Conservation (phyloP, 495 filamentous ascomycete genomes). For the Neurospora tetrasperma region DNA sequence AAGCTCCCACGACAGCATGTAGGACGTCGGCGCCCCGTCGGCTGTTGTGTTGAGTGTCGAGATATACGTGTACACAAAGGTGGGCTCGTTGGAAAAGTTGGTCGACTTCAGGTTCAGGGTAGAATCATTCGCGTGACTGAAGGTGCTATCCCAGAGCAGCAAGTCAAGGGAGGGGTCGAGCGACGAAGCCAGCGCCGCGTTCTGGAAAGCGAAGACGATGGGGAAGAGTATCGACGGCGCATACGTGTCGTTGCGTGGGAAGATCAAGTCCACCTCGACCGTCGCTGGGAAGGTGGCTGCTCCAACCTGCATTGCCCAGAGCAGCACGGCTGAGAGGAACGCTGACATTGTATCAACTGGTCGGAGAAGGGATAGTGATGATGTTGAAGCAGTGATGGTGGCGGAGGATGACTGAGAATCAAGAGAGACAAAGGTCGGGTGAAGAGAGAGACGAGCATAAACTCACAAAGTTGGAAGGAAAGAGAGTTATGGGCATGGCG, state of each 20-base stretch:
- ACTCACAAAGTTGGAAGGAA: neutral
- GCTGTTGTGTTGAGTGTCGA: conserved; percentile 8
- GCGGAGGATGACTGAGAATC: neutral
- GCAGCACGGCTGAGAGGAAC: neutral
- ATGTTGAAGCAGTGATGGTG: neutral
- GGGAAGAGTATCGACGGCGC: conserved; percentile 24
- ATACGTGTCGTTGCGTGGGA: conserved; percentile 34
- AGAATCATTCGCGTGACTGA: conserved; percentile 4
- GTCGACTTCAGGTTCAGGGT: conserved; percentile 1
- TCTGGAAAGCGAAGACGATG: conserved; percentile 32
- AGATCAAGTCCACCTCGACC: conserved; percentile 28
- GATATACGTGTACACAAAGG: conserved; percentile 8
- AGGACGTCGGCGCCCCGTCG: neutral
- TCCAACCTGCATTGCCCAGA: neutral
- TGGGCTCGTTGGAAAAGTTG: conserved; percentile 16
- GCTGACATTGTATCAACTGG: neutral
- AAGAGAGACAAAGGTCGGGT: neutral
- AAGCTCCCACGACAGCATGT: conserved; percentile 14
- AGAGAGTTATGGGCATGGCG: neutral
- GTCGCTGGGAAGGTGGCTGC: neutral
- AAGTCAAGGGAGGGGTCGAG: conserved; percentile 9
- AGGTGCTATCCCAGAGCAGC: conserved; percentile 4
- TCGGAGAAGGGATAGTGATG: neutral
- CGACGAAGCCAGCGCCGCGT: conserved; percentile 16
- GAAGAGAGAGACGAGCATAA: neutral